Conservation (phyloP, 1,284 basidiomycete genomes). For the Psilocybe mexicana region DNA sequence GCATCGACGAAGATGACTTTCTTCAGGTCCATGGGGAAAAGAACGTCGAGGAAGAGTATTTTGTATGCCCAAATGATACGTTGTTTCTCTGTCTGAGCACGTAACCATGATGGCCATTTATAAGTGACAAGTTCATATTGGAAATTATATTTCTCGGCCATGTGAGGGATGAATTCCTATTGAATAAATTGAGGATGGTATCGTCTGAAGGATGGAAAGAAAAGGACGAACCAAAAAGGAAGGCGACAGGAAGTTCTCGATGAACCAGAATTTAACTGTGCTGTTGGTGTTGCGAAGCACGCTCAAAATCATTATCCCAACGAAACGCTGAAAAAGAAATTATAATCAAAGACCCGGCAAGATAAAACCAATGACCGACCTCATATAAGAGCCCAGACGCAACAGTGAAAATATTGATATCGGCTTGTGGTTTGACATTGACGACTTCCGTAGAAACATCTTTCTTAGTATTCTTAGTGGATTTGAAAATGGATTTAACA, state of each 20-base stretch:
- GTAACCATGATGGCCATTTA: slow-evolving; percentile 98
- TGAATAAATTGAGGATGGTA: background rate
- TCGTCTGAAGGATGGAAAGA: background rate
- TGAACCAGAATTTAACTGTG: slow-evolving; percentile 99
- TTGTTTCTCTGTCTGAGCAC: slow-evolving; percentile 96
- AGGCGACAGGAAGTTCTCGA: slow-evolving; percentile 98
- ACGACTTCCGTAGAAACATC: slow-evolving; percentile 23
- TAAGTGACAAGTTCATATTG: slow-evolving; percentile 97
- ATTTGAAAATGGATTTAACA: slow-evolving; percentile 54
- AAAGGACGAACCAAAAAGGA: slow-evolving; percentile 78
- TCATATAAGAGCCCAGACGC: slow-evolving; percentile 96
- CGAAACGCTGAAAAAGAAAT: slow-evolving; percentile 72
- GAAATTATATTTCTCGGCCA: slow-evolving; percentile 89
- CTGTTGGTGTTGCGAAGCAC: slow-evolving; percentile 93
- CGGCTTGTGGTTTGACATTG: slow-evolving; percentile 57
- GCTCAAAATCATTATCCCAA: slow-evolving; percentile 96
- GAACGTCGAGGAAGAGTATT: slow-evolving; percentile 96
- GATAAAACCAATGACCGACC: slow-evolving; percentile 42
- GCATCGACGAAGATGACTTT: slow-evolving; percentile 99
- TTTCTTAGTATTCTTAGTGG: slow-evolving; percentile 25
- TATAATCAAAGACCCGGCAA: background rate
- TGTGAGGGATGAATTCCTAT: slow-evolving; percentile 92
- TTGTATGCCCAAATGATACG: slow-evolving; percentile 99
- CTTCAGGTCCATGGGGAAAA: slow-evolving; percentile 97
- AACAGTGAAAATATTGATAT: slow-evolving; percentile 99